Conservation (phyloP, 1,139 yeast genomes). For the Candida anutae region DNA sequence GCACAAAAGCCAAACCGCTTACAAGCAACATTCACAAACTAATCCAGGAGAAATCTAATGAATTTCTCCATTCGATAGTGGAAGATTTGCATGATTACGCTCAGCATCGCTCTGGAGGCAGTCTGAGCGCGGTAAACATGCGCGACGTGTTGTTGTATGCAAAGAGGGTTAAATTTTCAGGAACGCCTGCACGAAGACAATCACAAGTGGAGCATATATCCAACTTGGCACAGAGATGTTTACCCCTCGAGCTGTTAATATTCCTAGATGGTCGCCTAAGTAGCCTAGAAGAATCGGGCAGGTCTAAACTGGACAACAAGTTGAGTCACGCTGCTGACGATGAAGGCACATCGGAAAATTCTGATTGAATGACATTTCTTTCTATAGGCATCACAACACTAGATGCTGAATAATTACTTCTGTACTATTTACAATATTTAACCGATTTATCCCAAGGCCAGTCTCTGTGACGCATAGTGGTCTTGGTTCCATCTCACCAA, state of each 20-base stretch:
- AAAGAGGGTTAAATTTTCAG: slow-evolving; percentile 24
- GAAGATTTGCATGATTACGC: slow-evolving; percentile 15
- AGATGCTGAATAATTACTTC: no score
- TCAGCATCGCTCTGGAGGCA: slow-evolving; percentile 16
- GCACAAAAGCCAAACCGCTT: slow-evolving; percentile 4
- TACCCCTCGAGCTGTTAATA: slow-evolving; percentile 32
- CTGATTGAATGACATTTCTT: no score
- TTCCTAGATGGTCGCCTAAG: slow-evolving; percentile 26
- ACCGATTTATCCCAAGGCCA: no score
- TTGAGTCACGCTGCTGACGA: no score
- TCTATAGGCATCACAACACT: no score
- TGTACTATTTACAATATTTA: slow-evolving; percentile 6
- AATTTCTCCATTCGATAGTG: slow-evolving; percentile 10
- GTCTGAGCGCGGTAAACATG: slow-evolving; percentile 19
- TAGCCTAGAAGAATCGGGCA: no score
- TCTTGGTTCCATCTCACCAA: slow-evolving; percentile 27
- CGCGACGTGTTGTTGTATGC: slow-evolving; percentile 29
- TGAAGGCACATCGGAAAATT: no score
- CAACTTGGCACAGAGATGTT: slow-evolving; percentile 24
- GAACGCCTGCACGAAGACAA: slow-evolving; percentile 10
- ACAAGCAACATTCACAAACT: slow-evolving; percentile 5
- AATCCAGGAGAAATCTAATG: slow-evolving; percentile 9
- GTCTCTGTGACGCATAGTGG: slow-evolving; percentile 9
- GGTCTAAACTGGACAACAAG: no score
- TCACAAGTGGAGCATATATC: slow-evolving; percentile 18